Evolutionary conservation across 306 rosid species (phyloP), one percentile per base, ranked within the genome.

Genomic region (Pterocarpus santalinus): DNA sequence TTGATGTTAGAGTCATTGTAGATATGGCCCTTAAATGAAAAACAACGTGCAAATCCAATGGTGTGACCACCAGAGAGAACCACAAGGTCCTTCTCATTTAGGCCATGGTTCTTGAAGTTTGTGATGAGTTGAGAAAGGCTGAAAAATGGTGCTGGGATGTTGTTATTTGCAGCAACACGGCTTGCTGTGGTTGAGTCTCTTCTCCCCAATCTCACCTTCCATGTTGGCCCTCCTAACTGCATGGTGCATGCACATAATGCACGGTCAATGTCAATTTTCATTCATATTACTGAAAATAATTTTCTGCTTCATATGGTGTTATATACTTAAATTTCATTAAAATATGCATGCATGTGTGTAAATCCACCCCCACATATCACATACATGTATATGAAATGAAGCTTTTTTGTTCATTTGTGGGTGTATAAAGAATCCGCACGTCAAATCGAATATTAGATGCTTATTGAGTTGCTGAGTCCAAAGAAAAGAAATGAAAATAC

Each of bases 131-230:
- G 62, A 1, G 89, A 52, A 1, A 85, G 87, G 56, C 30, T 60
- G 22, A 82, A 43, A 47, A 8, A 6, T 30, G 93, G 85, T 28
- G 68, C 17, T 0, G 91, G 91, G 14, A 90, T 73, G 77, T 85
- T 38, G 9, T 70, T 2, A n/a, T 87, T 10, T 9, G 86, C 90
- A 1, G 30, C 72, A 9, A 28, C 63, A 2, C 51, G 81, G 73
- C 88, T 87, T 5, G 90, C 89, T 33, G 79, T 87, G 58, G 64
- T 83, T 14, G 93, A 81, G 85, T 87, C 93, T 76, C 87, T 87
- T 66, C 93, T 87, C 1, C 93, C 90, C 0, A 87, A 15, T n/a
- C 10, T 44, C n/a, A 86, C 88, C 1, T 60, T 43, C 91, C 93
- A 90, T 7, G 80, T 33, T 10, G 87, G 83, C 6, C 93, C 91